These are phyloP conservation scores for Epichloe brachyelytri DNA, from an alignment of 2,329 filamentous ascomycete genomes.

Conservation along the genomic window DNA sequence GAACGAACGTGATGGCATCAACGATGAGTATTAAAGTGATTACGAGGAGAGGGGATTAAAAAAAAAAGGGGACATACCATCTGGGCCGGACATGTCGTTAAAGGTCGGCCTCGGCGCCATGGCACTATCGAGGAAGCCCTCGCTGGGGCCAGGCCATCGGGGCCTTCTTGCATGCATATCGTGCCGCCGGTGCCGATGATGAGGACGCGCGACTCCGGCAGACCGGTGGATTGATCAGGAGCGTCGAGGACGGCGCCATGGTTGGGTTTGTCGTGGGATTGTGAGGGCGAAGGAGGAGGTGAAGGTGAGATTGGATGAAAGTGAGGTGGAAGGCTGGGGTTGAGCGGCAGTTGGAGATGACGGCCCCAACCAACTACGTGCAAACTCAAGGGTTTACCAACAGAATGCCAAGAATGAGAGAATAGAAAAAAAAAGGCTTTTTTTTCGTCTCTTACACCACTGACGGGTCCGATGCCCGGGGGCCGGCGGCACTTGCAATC, in stretches of 20 bases:
- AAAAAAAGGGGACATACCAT: conserved; percentile 1
- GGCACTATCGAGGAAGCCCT: conserved; percentile 69
- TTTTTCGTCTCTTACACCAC: background rate
- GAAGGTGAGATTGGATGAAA: background rate
- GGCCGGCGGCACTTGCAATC: background rate
- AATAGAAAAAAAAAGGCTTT: too few relatives aligned
- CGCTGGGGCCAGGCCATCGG: conserved; percentile 64
- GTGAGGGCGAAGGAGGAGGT: too few relatives aligned
- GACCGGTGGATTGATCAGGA: conserved; percentile 14
- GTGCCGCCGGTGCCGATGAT: conserved; percentile 85
- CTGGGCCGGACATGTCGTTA: conserved; percentile 46
- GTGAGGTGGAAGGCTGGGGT: background rate
- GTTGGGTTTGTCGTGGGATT: background rate
- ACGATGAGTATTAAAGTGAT: background rate
- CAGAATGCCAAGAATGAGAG: too few relatives aligned
- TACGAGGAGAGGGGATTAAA: background rate
- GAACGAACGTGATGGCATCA: background rate
- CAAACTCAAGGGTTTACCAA: too few relatives aligned
- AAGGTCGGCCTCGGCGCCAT: conserved; percentile 75
- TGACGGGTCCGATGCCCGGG: background rate
- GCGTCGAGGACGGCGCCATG: conserved; percentile 9
- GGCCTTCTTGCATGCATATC: conserved; percentile 81
- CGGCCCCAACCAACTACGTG: too few relatives aligned
- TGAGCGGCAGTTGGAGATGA: too few relatives aligned
- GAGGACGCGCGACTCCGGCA: conserved; percentile 67